These are phyloP conservation scores for Serendipita sp. DNA, from an alignment of 768 basidiomycete genomes.

Conservation along the genomic window DNA sequence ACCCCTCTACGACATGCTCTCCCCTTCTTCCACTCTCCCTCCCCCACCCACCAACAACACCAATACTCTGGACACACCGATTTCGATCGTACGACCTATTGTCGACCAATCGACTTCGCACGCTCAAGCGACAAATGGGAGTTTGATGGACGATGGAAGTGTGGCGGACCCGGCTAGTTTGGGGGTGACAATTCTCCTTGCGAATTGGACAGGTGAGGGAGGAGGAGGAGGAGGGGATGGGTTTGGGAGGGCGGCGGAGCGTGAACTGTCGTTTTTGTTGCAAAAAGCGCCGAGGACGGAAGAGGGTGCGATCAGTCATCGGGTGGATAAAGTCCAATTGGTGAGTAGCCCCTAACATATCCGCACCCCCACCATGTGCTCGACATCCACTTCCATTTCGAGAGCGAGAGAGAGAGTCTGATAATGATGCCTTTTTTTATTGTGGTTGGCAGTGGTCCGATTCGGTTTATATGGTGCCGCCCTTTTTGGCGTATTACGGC, in stretches of 20 bases:
- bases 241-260: slow-evolving; percentile 46
- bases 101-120: slow-evolving; percentile 19
- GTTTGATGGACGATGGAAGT: slow-evolving; percentile 34
- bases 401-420: too few species aligned
- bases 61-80: slow-evolving; percentile 10
- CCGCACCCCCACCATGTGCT: too few species aligned
- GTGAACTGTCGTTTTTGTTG: slow-evolving; percentile 51
- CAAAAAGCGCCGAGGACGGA: slow-evolving; percentile 34
- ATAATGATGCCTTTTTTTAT: too few species aligned
- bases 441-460: slow-evolving; percentile 35
- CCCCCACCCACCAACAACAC: slow-evolving; percentile 13
- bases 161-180: slow-evolving; percentile 67
- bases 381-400: too few species aligned
- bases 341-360: slow-evolving; percentile 41
- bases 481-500: slow-evolving; percentile 78
- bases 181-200: slow-evolving; percentile 52
- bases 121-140: background rate
- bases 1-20: slow-evolving; percentile 32
- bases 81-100: slow-evolving; percentile 32
- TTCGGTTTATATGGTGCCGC: slow-evolving; percentile 73
- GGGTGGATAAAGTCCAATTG: slow-evolving; percentile 48
- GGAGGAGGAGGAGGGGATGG: slow-evolving; percentile 25
- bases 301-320: slow-evolving; percentile 75
- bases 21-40: slow-evolving; percentile 27
- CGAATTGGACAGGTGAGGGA: slow-evolving; percentile 35